A percentile compares a stretch with the other conserved stretches of the same genome.
phyloP scores from a whole-genome alignment of 257 asterid genomes.

The Solanum rostratum region DNA sequence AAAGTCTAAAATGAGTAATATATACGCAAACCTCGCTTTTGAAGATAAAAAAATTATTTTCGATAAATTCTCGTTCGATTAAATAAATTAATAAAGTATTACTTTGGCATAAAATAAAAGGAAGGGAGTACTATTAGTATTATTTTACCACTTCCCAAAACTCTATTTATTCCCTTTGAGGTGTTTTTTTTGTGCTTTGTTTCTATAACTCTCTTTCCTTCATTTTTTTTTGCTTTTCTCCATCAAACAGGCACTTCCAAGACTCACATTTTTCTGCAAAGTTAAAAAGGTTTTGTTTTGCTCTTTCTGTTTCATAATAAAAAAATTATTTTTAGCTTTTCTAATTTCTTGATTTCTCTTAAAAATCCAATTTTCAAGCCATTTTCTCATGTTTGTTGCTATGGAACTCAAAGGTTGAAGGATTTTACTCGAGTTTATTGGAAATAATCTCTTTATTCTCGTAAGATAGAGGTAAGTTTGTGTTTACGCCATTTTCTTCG shows the following conservation, averaged over 20 bases:
- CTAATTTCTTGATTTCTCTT: background rate
- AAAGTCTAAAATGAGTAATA: no score
- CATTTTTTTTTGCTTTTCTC: background rate
- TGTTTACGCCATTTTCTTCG: accelerated
- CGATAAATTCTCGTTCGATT: no score
- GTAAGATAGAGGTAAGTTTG: background rate
- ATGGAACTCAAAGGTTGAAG: background rate
- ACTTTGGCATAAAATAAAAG: background rate
- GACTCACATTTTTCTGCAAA: background rate
- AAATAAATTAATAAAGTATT: background rate
- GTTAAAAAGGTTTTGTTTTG: background rate
- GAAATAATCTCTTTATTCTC: background rate
- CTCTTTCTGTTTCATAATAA: background rate
- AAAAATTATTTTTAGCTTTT: background rate
- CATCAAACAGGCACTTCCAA: background rate
- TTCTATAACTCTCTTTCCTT: background rate
- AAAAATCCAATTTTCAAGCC: background rate
- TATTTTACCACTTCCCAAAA: constrained; percentile 2
- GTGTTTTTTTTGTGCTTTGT: background rate
- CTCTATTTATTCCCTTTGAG: background rate
- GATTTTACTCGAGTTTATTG: background rate
- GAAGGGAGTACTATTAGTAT: background rate
- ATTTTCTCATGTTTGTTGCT: background rate
- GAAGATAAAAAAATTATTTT: no score
- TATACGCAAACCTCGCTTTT: no score